A percentile compares a stretch with the other conserved stretches of the same genome.
Evolutionary conservation across 805 yeast species (phyloP).

Genomic region (Kuraishia hungarica): DNA sequence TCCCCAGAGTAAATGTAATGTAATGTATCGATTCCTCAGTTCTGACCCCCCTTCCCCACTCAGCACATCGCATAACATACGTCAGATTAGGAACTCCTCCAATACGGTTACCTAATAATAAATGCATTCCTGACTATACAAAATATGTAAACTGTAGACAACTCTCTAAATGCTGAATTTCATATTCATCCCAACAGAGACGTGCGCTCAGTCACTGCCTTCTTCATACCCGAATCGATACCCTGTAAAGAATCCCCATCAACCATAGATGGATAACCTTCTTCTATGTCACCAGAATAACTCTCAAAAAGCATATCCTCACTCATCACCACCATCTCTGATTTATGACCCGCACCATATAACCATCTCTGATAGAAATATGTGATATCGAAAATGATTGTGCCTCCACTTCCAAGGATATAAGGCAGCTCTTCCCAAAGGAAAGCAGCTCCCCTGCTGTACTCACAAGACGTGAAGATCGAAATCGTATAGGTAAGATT

Average conservation of each 20-base stretch:
- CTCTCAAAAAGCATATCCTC: background rate
- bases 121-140: background rate
- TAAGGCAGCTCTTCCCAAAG: slow-evolving; percentile 70
- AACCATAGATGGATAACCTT: background rate
- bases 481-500: slow-evolving; percentile 72
- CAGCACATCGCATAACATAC: no score
- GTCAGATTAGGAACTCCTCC: no score
- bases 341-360: slow-evolving; percentile 11
- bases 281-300: background rate
- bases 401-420: slow-evolving; percentile 79
- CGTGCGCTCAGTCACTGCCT: background rate
- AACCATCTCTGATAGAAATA: slow-evolving; percentile 55
- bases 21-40: no score
- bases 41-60: no score
- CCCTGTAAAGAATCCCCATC: background rate
- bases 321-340: background rate
- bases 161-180: background rate
- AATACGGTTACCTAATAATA: no score
- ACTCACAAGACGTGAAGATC: slow-evolving; percentile 57
- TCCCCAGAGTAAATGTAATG: no score
- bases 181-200: background rate
- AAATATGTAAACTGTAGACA: no score
- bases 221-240: background rate
- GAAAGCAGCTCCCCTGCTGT: slow-evolving; percentile 33
- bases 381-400: slow-evolving; percentile 65